Percentiles rank a stretch among this genome's conserved stretches.
Evolutionary conservation across 2,329 filamentous ascomycete species (phyloP).

Genomic region (Ustulina deusta): DNA sequence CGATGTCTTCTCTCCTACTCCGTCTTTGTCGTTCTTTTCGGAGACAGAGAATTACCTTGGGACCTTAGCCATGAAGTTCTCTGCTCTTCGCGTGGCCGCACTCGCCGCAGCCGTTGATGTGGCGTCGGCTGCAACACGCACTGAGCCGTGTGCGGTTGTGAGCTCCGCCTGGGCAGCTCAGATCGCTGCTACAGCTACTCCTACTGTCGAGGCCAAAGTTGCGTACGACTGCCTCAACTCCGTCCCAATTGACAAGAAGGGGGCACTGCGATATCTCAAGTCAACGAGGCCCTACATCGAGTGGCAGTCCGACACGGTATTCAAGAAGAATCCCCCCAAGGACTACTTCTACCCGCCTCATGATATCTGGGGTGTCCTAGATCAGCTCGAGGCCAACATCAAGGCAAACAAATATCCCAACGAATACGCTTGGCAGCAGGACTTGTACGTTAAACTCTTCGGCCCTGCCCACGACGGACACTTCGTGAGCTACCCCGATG

Average conservation of each 20-base stretch:
- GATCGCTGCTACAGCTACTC: conserved; percentile 47
- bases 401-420: conserved; percentile 52
- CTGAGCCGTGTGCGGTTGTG: conserved; percentile 49
- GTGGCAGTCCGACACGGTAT: conserved; percentile 56
- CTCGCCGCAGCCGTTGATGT: conserved; percentile 32
- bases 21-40: conserved; percentile 25
- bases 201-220: conserved; percentile 53
- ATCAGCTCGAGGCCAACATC: conserved; percentile 50
- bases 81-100: conserved; percentile 33
- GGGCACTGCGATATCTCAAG: conserved; percentile 55
- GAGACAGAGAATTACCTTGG: conserved; percentile 21
- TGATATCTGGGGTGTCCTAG: conserved; percentile 55
- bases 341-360: conserved; percentile 55
- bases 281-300: conserved; percentile 57
- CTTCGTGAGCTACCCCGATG: conserved; percentile 57
- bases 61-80: conserved; percentile 36
- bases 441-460: conserved; percentile 55
- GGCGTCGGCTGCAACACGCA: conserved; percentile 38
- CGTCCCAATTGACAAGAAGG: conserved; percentile 56
- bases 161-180: conserved; percentile 50
- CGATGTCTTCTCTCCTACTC: conserved; percentile 25
- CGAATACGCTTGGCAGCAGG: conserved; percentile 58
- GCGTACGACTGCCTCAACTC: conserved; percentile 58
- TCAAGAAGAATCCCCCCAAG: conserved; percentile 55
- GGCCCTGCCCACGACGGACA: conserved; percentile 58